phyloP scores from a whole-genome alignment of 1,284 basidiomycete species.

The Leccinum subrobustum region DNA sequence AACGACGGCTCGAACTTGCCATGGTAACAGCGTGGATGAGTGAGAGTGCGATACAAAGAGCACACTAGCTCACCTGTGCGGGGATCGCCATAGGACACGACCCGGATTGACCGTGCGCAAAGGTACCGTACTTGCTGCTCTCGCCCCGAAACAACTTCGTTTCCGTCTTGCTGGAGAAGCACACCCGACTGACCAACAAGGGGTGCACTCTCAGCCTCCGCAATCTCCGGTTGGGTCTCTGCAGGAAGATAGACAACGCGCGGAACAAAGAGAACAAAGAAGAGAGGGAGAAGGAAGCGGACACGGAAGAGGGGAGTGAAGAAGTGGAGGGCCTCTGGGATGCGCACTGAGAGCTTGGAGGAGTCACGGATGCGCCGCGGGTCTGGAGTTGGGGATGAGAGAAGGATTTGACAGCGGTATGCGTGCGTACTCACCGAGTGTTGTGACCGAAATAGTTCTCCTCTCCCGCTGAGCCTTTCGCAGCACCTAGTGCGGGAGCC shows the following conservation, averaged over 20 bases:
- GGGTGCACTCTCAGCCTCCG: conserved; percentile 27
- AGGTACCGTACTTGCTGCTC: conserved; percentile 71
- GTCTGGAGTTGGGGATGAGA: conserved; percentile 10
- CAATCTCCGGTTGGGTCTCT: conserved; percentile 19
- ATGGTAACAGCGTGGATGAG: background rate
- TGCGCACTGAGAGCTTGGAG: conserved; percentile 33
- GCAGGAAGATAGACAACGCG: conserved; percentile 58
- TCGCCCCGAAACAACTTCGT: conserved; percentile 27
- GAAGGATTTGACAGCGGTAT: background rate
- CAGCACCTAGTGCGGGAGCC: no score
- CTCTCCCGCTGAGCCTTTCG: no score
- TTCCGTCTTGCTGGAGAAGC: conserved; percentile 26
- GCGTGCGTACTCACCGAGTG: conserved; percentile 42
- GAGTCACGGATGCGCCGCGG: conserved; percentile 32
- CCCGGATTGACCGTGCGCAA: conserved; percentile 18
- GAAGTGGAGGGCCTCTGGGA: conserved; percentile 46
- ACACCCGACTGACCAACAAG: conserved; percentile 30
- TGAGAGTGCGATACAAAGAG: background rate
- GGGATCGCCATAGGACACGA: background rate
- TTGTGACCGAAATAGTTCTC: conserved; percentile 36
- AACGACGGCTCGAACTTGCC: conserved; percentile 19
- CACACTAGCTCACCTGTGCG: conserved; percentile 12
- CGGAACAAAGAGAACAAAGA: conserved; percentile 56
- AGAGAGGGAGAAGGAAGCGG: conserved; percentile 57
- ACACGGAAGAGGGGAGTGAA: conserved; percentile 59